Conservation (phyloP, 139 green algal species). For the Raphidocelis subcapitata region DNA sequence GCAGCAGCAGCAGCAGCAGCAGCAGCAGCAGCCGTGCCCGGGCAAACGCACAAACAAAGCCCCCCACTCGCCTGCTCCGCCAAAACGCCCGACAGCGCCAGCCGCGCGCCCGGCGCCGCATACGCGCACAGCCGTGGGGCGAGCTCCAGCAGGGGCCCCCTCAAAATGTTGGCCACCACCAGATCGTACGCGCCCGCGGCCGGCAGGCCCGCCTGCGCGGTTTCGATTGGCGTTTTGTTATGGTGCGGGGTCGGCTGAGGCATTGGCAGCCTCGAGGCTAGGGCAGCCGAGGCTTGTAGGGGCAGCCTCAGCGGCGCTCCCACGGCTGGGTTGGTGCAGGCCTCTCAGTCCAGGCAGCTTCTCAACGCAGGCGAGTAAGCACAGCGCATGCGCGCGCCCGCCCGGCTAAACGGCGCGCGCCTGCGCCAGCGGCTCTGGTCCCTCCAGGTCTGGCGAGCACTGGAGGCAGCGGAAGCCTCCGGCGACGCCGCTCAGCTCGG, state of each 20-base stretch:
- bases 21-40: background rate
- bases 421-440: constrained; percentile 34
- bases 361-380: too few relatives aligned
- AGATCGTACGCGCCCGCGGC: constrained; percentile 49
- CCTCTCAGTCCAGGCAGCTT: too few relatives aligned
- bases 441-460: constrained; percentile 33
- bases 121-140: constrained; percentile 43
- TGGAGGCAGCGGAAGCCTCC: constrained; percentile 21
- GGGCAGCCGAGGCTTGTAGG: too few relatives aligned
- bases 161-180: constrained; percentile 85
- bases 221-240: background rate
- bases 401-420: background rate
- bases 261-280: background rate
- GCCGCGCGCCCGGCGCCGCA: constrained; percentile 31
- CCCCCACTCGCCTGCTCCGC: constrained; percentile 39
- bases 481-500: constrained; percentile 61
- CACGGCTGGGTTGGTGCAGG: too few relatives aligned
- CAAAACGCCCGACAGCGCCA: constrained; percentile 73
- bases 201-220: background rate
- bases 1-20: too few relatives aligned
- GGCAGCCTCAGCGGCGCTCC: too few relatives aligned
- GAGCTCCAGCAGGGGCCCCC: constrained; percentile 71
- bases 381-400: too few relatives aligned
- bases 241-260: background rate
- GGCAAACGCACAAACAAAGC: too few relatives aligned